Evolutionary conservation across 257 asterid genomes (phyloP), one percentile per base, ranked within the genome.

Genomic region (Capsicum pubescens): DNA sequence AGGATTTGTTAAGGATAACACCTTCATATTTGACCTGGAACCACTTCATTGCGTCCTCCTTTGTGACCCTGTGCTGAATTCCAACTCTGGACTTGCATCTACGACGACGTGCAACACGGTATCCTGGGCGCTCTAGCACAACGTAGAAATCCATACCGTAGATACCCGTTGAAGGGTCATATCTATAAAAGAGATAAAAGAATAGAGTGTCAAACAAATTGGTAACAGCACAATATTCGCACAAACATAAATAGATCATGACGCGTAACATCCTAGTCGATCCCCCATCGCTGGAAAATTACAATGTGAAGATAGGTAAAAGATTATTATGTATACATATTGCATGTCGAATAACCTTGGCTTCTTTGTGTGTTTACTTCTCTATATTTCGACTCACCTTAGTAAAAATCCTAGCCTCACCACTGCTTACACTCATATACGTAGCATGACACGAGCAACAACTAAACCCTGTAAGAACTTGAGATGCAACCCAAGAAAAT

Each of bases 81-180:
- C 97, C 97, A 42, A 93, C 97, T 5, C 95, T 89, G 14, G 97
- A 54, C 90, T 93, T 92, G 93, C 97, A 93, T 86, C 97, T 91
- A 35, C 97, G 91, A 61, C 96, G 93, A 36, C 97, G 93, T 9
- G 95, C 97, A 32, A 93, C 96, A 9, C 96, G 88, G 83, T 93
- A 93, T 21, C 97, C 97, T 55, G 97, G 91, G 39, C 96, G 92
- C 79, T 91, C 95, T 87, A 91, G 83, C 26, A 92, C 96, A 9
- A 93, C 92, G 21, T 32, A 93, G 88, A 90, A 89, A 81, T 89
- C 93, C 93, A 90, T 90, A 55, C 93, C 93, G 52, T 90, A 90
- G 80, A 90, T 90, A 79, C 93, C 93, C 0, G 93, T 90, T 0
- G 93, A 90, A 2, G 93, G 93, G 55, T 90, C 93, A 63, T 90